A percentile compares a stretch with the other conserved stretches of the same genome.
Conservation (phyloP, 2,329 filamentous ascomycete species). For the Coniochaeta hoffmannii region DNA sequence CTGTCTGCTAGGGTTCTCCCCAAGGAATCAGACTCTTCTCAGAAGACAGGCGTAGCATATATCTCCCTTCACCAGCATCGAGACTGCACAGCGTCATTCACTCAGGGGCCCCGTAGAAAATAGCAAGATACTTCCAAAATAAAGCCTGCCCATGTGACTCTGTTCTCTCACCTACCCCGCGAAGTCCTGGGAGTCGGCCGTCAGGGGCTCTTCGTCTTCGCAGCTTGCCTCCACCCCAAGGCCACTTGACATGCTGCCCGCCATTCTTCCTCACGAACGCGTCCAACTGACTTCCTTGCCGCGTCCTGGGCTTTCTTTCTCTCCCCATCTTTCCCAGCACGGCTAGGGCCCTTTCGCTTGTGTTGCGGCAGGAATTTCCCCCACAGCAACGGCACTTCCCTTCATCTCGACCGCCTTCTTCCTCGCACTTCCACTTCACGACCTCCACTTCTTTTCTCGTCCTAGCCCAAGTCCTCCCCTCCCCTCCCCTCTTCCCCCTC, state of each 20-base stretch:
- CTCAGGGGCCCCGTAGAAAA: background rate
- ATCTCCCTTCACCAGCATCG: background rate
- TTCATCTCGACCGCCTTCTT: background rate
- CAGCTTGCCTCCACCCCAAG: background rate
- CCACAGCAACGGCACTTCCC: background rate
- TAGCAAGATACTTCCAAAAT: background rate
- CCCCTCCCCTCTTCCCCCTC: background rate
- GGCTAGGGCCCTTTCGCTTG: too few relatives aligned
- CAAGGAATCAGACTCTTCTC: too few relatives aligned
- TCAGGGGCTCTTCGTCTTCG: background rate
- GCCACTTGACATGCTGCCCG: background rate
- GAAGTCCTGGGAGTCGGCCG: background rate
- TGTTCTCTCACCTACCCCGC: background rate
- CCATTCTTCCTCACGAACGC: background rate
- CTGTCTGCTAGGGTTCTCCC: too few relatives aligned
- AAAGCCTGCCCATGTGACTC: background rate
- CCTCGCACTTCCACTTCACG: too few relatives aligned
- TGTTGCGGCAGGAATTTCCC: background rate
- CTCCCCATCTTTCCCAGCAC: too few relatives aligned
- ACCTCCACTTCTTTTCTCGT: background rate
- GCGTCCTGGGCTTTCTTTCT: background rate
- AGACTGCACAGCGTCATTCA: background rate
- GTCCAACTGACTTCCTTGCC: background rate
- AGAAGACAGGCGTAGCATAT: too few relatives aligned
- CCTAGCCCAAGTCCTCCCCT: background rate